Evolutionary conservation across 306 rosid species (phyloP).

Genomic region (Castanea mollissima): DNA sequence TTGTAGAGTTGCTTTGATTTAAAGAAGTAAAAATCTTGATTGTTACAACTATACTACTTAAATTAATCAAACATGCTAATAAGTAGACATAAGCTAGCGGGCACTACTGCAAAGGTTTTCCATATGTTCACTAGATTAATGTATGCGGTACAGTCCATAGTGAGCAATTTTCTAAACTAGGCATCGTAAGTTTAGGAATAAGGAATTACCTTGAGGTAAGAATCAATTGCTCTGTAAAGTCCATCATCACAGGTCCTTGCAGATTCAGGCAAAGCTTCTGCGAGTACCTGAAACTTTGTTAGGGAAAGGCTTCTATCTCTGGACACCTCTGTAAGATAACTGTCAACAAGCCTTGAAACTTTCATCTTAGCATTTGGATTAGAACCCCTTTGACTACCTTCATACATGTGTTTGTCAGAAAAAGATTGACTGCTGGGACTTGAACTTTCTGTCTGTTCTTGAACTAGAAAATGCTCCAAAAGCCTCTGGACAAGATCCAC

Average conservation of each 20-base stretch:
- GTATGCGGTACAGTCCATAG: not conserved
- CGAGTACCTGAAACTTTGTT: constrained; percentile 96
- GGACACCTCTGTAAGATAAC: constrained; percentile 94
- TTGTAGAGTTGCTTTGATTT: not conserved
- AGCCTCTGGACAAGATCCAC: constrained; percentile 95
- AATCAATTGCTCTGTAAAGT: constrained; percentile 94
- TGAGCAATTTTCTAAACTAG: not conserved
- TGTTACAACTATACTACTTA: not conserved
- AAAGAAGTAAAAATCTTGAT: not conserved
- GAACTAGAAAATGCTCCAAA: constrained; percentile 91
- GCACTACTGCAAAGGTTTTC: not conserved
- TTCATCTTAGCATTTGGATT: constrained; percentile 80
- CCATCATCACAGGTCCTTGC: constrained; percentile 98
- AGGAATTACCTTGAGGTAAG: constrained; percentile 80
- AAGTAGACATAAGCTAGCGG: constrained; percentile 1
- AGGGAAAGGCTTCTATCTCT: constrained; percentile 89
- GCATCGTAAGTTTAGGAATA: not conserved
- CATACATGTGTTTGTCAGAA: constrained; percentile 54
- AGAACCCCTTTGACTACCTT: constrained; percentile 38
- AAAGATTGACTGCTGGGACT: constrained; percentile 68
- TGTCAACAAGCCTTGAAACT: constrained; percentile 96
- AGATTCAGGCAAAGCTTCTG: constrained; percentile 98
- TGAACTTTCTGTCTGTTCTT: constrained; percentile 76
- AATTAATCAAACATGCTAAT: not conserved
- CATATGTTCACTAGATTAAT: constrained; percentile 4